Conservation (phyloP, 352 stramenopile genomes). For the Phytopythium vexans region DNA sequence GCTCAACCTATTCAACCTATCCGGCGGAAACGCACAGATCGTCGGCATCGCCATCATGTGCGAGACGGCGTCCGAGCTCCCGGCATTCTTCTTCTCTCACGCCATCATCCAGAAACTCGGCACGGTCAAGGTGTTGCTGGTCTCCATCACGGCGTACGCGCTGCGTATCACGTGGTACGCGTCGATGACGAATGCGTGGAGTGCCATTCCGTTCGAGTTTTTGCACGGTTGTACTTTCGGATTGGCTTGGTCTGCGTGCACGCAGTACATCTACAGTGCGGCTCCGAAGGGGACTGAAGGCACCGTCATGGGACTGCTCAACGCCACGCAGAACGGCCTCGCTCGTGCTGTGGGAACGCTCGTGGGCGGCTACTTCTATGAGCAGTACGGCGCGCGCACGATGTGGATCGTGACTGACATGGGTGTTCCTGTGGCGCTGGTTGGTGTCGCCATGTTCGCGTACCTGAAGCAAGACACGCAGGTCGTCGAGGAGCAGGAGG, state of each 20-base stretch:
- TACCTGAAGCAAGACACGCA: constrained; percentile 36
- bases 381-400: constrained; percentile 41
- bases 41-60: constrained; percentile 73
- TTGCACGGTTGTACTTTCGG: constrained; percentile 52
- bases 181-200: constrained; percentile 58
- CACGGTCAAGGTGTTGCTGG: constrained; percentile 51
- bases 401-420: constrained; percentile 60
- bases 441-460: constrained; percentile 43
- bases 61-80: constrained; percentile 73
- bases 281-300: constrained; percentile 39
- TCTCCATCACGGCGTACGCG: constrained; percentile 47
- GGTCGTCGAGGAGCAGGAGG: not conserved
- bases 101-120: constrained; percentile 55
- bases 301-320: constrained; percentile 55
- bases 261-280: constrained; percentile 51
- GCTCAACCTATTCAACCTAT: constrained; percentile 75
- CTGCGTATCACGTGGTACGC: constrained; percentile 52
- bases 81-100: constrained; percentile 72
- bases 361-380: constrained; percentile 55
- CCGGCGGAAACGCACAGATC: constrained; percentile 54
- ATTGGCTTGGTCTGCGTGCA: constrained; percentile 44
- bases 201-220: constrained; percentile 55
- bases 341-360: constrained; percentile 50
- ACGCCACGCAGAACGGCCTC: constrained; percentile 53
- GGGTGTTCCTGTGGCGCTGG: constrained; percentile 42